Conservation (phyloP, 2,329 filamentous ascomycete species). For the Penicillium sp. region DNA sequence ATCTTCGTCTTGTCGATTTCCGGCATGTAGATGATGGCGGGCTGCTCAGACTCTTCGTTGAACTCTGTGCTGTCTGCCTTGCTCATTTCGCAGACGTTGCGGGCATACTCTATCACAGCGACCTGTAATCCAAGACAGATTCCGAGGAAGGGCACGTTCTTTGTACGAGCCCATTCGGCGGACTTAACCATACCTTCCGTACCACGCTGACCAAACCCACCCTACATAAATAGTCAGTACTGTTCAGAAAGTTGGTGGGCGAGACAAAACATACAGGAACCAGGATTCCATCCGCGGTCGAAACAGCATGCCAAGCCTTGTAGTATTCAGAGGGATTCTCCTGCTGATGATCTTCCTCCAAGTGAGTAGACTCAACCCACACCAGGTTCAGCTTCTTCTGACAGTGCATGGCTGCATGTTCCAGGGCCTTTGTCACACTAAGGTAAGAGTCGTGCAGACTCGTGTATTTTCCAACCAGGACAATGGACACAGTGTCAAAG, state of each 20-base stretch:
- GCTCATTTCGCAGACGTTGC: constrained; percentile 71
- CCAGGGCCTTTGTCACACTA: constrained; percentile 81
- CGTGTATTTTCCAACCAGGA: constrained; percentile 90
- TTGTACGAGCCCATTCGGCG: constrained; percentile 83
- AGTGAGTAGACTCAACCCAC: constrained; percentile 83
- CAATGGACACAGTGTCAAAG: constrained; percentile 75
- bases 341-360: constrained; percentile 70
- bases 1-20: constrained; percentile 77
- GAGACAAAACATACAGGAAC: constrained; percentile 49
- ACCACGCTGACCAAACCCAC: constrained; percentile 80
- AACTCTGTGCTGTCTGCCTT: constrained; percentile 63
- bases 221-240: constrained; percentile 37
- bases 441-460: constrained; percentile 85
- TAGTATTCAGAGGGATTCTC: constrained; percentile 75
- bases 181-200: constrained; percentile 89
- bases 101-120: constrained; percentile 86
- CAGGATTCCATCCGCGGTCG: constrained; percentile 62
- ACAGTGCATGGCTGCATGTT: constrained; percentile 90
- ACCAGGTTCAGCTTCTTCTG: constrained; percentile 76
- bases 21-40: constrained; percentile 89
- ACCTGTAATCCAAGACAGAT: constrained; percentile 94
- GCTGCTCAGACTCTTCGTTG: constrained; percentile 62
- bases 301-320: constrained; percentile 82
- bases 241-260: not conserved
- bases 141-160: constrained; percentile 81